phyloP scores from a whole-genome alignment of 805 yeast genomes.

The Cyberlindnera veronae region DNA sequence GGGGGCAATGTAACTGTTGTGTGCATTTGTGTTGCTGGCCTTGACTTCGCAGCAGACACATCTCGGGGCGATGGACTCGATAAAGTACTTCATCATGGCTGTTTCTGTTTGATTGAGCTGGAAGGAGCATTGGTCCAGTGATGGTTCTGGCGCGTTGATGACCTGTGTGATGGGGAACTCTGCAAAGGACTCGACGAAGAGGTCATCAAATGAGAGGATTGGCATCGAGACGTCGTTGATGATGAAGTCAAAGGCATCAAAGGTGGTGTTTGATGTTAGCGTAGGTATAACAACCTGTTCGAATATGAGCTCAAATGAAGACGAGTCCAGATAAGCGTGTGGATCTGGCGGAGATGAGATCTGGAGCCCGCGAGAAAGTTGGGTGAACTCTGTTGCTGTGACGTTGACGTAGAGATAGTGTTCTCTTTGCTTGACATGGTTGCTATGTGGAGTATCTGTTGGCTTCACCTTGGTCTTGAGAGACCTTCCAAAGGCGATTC shows the following conservation, averaged over 20 bases:
- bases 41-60: conserved; percentile 37
- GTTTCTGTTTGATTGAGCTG: conserved; percentile 14
- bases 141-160: conserved; percentile 15
- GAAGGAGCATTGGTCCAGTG: conserved; percentile 15
- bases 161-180: conserved; percentile 19
- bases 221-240: conserved; percentile 11
- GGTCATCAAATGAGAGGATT: conserved; percentile 17
- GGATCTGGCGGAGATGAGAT: not conserved
- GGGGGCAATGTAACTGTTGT: conserved; percentile 22
- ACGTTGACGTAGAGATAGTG: conserved; percentile 16
- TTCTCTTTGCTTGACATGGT: conserved; percentile 8
- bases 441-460: conserved; percentile 5
- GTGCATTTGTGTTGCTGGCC: conserved; percentile 12
- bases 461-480: conserved; percentile 22
- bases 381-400: conserved; percentile 8
- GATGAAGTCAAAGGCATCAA: conserved; percentile 20
- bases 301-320: conserved; percentile 12
- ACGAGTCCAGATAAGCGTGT: not conserved
- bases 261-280: conserved; percentile 6
- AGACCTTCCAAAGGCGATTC: conserved; percentile 37
- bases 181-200: conserved; percentile 23
- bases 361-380: conserved; percentile 8
- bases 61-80: conserved; percentile 34
- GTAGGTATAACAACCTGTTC: conserved; percentile 18
- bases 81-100: conserved; percentile 32